Conservation (phyloP, 257 asterid genomes). For the Henckelia pumila region DNA sequence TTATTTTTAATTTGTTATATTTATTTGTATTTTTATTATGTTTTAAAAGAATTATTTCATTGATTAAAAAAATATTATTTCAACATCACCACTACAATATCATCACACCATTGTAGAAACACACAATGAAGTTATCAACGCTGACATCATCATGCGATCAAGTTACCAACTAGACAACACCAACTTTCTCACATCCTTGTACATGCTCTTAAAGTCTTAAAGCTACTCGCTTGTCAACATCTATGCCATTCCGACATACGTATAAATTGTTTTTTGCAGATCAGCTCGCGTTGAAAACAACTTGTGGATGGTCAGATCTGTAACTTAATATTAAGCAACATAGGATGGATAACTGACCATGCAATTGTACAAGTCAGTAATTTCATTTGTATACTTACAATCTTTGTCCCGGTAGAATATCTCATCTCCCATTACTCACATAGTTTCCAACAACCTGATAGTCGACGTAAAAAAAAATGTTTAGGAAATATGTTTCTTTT, state of each 20-base stretch:
- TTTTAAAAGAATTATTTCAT: too few relatives aligned
- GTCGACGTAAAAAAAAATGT: constrained; percentile 15
- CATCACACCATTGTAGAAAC: too few relatives aligned
- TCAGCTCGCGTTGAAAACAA: constrained; percentile 91
- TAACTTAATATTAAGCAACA: constrained; percentile 27
- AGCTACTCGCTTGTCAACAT: constrained; percentile 91
- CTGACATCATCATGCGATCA: too few relatives aligned
- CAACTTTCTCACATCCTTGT: too few relatives aligned
- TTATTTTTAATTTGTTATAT: too few relatives aligned
- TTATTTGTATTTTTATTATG: too few relatives aligned
- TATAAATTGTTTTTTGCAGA: constrained; percentile 78
- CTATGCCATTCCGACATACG: constrained; percentile 97
- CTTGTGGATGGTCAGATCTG: constrained; percentile 88
- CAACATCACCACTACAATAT: too few relatives aligned
- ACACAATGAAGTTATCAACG: too few relatives aligned
- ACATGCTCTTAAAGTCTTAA: too few relatives aligned
- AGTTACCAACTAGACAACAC: too few relatives aligned
- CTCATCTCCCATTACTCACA: constrained; percentile 92
- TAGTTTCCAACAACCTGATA: constrained; percentile 80
- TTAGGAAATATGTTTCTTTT: constrained; percentile 3
- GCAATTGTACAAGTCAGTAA: neutral
- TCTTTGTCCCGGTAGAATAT: constrained; percentile 93
- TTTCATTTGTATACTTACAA: constrained; percentile 40
- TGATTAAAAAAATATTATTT: too few relatives aligned
- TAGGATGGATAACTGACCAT: constrained; percentile 24